Conservation (phyloP, 345 rosid species). For the Noccaea caerulescens region DNA sequence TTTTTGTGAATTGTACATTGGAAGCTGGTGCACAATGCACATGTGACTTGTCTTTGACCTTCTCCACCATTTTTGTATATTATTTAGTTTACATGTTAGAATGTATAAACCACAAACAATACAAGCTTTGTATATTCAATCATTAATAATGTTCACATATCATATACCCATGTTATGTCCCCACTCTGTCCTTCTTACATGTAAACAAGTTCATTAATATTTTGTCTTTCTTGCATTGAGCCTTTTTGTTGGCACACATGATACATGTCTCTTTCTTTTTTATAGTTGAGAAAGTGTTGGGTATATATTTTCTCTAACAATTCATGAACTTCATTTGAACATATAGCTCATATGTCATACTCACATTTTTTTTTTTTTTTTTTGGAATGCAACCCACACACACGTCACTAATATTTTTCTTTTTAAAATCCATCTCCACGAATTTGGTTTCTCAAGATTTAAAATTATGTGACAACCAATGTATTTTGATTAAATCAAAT, state of each 20-base stretch:
- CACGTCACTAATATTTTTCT: neutral
- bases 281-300: conserved; percentile 2
- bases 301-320: neutral
- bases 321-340: neutral
- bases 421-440: neutral
- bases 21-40: conserved; percentile 43
- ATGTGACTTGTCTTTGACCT: conserved; percentile 48
- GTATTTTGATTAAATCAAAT: conserved; percentile 19
- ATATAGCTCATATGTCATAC: neutral
- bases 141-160: conserved; percentile 26
- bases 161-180: conserved; percentile 34
- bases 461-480: conserved; percentile 24
- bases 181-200: conserved; percentile 14
- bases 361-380: neutral
- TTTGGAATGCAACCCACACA: neutral
- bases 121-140: conserved; percentile 26
- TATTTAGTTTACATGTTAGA: neutral
- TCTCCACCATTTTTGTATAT: conserved; percentile 19
- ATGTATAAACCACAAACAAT: conserved; percentile 1
- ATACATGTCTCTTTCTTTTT: neutral
- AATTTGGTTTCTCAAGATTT: conserved; percentile 23
- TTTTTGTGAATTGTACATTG: conserved; percentile 42
- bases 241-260: conserved; percentile 26
- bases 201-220: conserved; percentile 4
- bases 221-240: conserved; percentile 1